These are phyloP conservation scores for Cantharellus anzutake DNA, from an alignment of 768 basidiomycete genomes.

Conservation along the genomic window DNA sequence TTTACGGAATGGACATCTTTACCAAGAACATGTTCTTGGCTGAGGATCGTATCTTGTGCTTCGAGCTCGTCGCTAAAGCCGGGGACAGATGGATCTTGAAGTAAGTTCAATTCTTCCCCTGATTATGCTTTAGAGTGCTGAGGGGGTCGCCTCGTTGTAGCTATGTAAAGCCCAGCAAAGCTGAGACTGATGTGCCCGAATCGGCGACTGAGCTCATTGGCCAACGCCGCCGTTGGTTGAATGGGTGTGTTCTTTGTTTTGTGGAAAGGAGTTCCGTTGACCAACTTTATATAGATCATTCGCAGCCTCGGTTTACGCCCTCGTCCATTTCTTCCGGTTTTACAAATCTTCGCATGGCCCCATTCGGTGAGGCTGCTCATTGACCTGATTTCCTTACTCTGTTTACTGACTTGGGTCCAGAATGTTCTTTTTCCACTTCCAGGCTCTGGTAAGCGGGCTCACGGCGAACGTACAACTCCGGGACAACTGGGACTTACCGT, in stretches of 20 bases:
- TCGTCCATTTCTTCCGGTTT: slow-evolving; percentile 83
- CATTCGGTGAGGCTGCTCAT: slow-evolving; percentile 23
- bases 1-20: slow-evolving; percentile 94
- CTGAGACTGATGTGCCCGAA: slow-evolving; percentile 94
- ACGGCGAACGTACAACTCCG: too few species aligned
- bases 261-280: background rate
- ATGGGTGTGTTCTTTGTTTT: slow-evolving; percentile 22
- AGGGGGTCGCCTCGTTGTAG: background rate
- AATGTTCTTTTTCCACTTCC: slow-evolving; percentile 94
- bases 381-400: background rate
- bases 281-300: slow-evolving; percentile 36
- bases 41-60: slow-evolving; percentile 93
- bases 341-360: slow-evolving; percentile 77
- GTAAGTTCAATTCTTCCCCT: background rate
- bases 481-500: background rate
- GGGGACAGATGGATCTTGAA: slow-evolving; percentile 76
- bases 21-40: slow-evolving; percentile 71
- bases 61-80: slow-evolving; percentile 86
- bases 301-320: slow-evolving; percentile 76
- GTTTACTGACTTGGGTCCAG: slow-evolving; percentile 16
- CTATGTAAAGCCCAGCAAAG: slow-evolving; percentile 89
- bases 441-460: slow-evolving; percentile 48
- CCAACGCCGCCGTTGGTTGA: slow-evolving; percentile 91
- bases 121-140: background rate
- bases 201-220: slow-evolving; percentile 81